Evolutionary conservation across 2,329 filamentous ascomycete genomes (phyloP).

Genomic region (Fusarium agapanthi): DNA sequence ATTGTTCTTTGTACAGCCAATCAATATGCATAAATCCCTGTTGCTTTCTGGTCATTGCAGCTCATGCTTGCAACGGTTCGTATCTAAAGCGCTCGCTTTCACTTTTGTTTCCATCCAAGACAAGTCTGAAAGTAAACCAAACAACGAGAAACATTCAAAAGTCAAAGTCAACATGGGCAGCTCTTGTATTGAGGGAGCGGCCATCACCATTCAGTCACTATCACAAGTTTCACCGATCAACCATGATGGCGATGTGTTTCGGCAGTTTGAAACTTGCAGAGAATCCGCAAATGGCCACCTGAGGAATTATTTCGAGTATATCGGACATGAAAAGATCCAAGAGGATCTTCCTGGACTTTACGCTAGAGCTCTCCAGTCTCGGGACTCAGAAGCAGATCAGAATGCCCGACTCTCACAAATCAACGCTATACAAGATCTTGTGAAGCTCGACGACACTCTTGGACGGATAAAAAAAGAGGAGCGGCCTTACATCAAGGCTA

Average conservation of each 20-base stretch:
- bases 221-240: rapidly evolving
- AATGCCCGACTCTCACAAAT: rapidly evolving
- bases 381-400: rapidly evolving
- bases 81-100: not conserved
- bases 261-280: not conserved
- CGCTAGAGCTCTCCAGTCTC: rapidly evolving
- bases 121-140: rapidly evolving
- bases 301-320: not conserved
- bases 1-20: not conserved
- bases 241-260: not conserved
- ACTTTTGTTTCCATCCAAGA: rapidly evolving
- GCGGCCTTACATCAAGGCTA: rapidly evolving
- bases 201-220: rapidly evolving
- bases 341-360: not conserved
- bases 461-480: not conserved
- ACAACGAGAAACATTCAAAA: rapidly evolving
- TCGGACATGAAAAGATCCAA: rapidly evolving
- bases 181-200: rapidly evolving
- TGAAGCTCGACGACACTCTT: not conserved
- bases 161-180: rapidly evolving
- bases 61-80: not conserved
- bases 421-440: not conserved
- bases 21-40: not conserved
- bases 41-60: not conserved
- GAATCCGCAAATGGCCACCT: not conserved